These are phyloP conservation scores for Tephrocybe sp. DNA, from an alignment of 768 basidiomycete species.

Conservation along the genomic window DNA sequence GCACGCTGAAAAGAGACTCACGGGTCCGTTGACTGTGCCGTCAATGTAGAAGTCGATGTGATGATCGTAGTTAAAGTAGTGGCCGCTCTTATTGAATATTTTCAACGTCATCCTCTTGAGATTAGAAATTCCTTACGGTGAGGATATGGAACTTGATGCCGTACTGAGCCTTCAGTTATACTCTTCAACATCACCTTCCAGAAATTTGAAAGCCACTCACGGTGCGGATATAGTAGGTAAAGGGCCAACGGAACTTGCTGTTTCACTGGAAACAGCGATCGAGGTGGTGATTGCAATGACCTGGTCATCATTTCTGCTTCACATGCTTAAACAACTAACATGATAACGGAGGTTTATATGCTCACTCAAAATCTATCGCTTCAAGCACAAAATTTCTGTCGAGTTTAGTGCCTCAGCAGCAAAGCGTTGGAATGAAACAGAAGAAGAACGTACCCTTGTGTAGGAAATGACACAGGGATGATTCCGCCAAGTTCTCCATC, in stretches of 20 bases:
- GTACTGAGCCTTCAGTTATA: background rate
- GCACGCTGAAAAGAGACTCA: constrained; percentile 2
- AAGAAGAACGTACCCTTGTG: constrained; percentile 1
- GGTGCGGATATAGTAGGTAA: background rate
- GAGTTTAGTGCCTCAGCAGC: background rate
- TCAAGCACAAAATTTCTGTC: background rate
- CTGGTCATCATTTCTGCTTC: constrained; percentile 2
- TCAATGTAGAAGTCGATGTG: background rate
- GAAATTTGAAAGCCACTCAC: constrained; percentile 1
- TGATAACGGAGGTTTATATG: background rate
- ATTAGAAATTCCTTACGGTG: no score
- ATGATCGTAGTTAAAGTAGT: background rate
- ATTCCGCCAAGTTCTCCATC: background rate
- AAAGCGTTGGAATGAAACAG: background rate
- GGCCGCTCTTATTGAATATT: no score
- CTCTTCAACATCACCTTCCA: no score
- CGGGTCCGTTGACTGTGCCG: background rate
- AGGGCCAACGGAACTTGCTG: background rate
- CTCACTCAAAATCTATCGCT: constrained; percentile 5
- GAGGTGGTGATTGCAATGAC: background rate
- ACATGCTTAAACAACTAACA: background rate
- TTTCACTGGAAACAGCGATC: background rate
- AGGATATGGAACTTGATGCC: background rate
- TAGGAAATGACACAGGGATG: background rate
- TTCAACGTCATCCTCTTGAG: no score